Evolutionary conservation across 2,329 filamentous ascomycete species (phyloP), one percentile per base, ranked within the genome.

Genomic region (Aspergillus glaucus): DNA sequence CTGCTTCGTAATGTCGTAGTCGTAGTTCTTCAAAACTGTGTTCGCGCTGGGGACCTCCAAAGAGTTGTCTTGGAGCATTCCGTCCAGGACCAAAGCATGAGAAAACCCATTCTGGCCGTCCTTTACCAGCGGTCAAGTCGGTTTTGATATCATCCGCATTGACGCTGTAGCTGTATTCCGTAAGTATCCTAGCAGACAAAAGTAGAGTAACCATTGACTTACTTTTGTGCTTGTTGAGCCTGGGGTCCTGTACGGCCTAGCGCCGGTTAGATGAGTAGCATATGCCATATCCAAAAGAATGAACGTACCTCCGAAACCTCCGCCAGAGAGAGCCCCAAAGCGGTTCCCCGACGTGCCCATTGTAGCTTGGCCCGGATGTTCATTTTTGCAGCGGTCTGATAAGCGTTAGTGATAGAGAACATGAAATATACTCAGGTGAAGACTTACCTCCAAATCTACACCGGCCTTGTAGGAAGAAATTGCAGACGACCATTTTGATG

Each of bases 21-120:
- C 90, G 80, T 64, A 95, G 79, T 69, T 97, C 92, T 66, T 97
- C 92, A 37, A 87, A 86, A 61, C 89, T 95, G 66, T 90, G 86
- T 66, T 97, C 92, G 15, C 90, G 79, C 5, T 81, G 76, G 41
- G 77, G 78, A 1, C 89, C 90, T 46, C 89, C 89, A 60, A 95
- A 91, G 1, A 96, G 77, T 68, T 95, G 89, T 15, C 82, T 81
- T 0, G 91, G 91, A 1, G 86, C 82, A 58, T 90, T 81, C 59
- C 75, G 79, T 3, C 86, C 86, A 0, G 91, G 90, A 0, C 84
- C 88, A 67, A 95, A 97, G 19, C 86, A 79, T 1, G 91, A 95
- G 21, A 96, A 78, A 4, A 93, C 85, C 87, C 91, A 97, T 75
- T 81, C 72, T 15, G 92, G 92, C 7, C 79, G 78, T 51, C 93